phyloP scores from a whole-genome alignment of 192 early-diverging fungal species.

The Coemansia sp. region DNA sequence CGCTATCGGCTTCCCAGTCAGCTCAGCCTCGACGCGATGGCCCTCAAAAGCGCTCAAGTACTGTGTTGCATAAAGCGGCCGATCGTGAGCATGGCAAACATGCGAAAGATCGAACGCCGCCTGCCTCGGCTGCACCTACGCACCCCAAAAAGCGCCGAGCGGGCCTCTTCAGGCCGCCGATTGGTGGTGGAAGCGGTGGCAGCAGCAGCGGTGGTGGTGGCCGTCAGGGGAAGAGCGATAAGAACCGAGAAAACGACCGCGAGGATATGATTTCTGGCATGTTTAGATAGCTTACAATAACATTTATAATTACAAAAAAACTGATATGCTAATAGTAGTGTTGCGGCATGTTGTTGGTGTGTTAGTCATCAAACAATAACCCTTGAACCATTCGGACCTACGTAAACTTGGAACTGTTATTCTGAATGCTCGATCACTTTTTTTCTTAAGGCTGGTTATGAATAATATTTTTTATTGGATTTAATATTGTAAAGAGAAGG shows the following conservation, averaged over 20 bases:
- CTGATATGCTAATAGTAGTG: not conserved
- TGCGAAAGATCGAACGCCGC: not conserved
- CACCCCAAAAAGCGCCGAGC: conserved; percentile 14
- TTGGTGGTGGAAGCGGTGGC: not conserved
- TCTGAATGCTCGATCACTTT: too few relatives aligned
- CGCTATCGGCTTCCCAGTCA: not conserved
- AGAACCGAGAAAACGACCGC: conserved; percentile 5
- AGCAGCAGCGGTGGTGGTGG: not conserved
- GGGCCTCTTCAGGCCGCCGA: conserved; percentile 24
- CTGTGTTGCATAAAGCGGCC: not conserved
- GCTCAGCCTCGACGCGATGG: not conserved
- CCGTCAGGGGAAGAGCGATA: conserved; percentile 1
- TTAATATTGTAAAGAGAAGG: not conserved
- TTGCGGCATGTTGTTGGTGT: too few relatives aligned
- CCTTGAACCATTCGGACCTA: too few relatives aligned
- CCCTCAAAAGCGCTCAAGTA: not conserved
- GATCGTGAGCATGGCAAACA: not conserved
- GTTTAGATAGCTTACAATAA: not conserved
- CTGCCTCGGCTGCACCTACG: not conserved
- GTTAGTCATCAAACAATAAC: too few relatives aligned
- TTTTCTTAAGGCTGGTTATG: too few relatives aligned
- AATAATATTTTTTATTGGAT: too few relatives aligned
- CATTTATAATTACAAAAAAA: too few relatives aligned
- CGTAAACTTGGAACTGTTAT: too few relatives aligned
- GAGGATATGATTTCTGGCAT: conserved; percentile 38